phyloP scores from a whole-genome alignment of 306 rosid species.

The Vicia sativa region DNA sequence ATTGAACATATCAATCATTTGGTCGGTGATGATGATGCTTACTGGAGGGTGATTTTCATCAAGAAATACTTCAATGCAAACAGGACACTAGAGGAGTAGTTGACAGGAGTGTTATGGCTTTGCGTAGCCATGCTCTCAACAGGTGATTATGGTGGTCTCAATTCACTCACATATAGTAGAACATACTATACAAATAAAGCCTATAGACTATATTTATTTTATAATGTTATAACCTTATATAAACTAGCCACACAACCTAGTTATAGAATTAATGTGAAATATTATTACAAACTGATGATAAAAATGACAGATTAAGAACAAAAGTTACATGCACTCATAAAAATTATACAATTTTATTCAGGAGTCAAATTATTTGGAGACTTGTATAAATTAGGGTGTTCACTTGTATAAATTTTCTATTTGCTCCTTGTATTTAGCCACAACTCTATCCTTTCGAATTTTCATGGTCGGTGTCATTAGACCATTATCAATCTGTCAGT shows the following conservation, averaged over 20 bases:
- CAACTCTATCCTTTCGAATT: slow-evolving; percentile 75
- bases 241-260: background rate
- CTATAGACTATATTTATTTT: background rate
- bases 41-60: background rate
- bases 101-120: background rate
- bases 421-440: slow-evolving; percentile 61
- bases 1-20: too few relatives aligned
- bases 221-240: background rate
- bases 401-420: slow-evolving; percentile 67
- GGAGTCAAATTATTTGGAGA: slow-evolving; percentile 6
- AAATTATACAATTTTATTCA: background rate
- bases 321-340: slow-evolving; percentile 4
- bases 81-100: background rate
- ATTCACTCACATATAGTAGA: background rate
- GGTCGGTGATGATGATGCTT: background rate
- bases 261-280: background rate
- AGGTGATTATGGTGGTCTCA: background rate
- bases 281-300: background rate
- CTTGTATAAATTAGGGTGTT: slow-evolving; percentile 7
- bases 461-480: slow-evolving; percentile 94
- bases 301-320: background rate
- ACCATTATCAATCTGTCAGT: slow-evolving; percentile 77
- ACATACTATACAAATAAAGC: background rate
- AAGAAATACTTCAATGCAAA: background rate
- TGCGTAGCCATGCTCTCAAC: background rate